Evolutionary conservation across 225 moss, liverwort and hornwort genomes (phyloP).

Genomic region (Straminergon stramineum): DNA sequence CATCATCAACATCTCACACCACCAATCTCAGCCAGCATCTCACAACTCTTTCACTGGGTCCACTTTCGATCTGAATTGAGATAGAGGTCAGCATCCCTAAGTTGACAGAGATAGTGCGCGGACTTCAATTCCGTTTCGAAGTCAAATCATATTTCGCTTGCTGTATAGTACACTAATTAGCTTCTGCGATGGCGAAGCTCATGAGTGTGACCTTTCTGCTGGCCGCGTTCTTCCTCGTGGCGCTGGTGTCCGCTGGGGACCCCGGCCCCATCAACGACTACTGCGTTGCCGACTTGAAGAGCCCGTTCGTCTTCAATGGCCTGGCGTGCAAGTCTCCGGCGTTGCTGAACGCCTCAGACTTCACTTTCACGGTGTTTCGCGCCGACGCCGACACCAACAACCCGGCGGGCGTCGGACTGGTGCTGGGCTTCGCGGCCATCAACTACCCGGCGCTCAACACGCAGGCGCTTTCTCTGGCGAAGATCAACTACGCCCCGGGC

Average conservation of each 20-base stretch:
- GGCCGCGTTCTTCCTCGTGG: not conserved
- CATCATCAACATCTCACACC: not conserved
- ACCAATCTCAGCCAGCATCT: not conserved
- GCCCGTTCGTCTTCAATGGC: not conserved
- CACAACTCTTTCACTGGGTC: not conserved
- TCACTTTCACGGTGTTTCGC: not conserved
- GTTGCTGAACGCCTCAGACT: not conserved
- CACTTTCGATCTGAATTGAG: not conserved
- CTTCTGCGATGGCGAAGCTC: not conserved
- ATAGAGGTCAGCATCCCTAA: not conserved
- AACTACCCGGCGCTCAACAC: not conserved
- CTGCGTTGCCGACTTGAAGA: conserved; percentile 10
- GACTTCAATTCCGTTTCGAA: too few relatives aligned
- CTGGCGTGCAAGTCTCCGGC: not conserved
- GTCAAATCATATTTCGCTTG: not conserved
- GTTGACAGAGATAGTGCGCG: too few relatives aligned
- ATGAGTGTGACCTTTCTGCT: not conserved
- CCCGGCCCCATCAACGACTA: conserved; percentile 9
- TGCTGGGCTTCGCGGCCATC: not conserved
- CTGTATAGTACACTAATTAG: not conserved
- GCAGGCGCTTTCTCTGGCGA: not conserved
- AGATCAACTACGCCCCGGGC: conserved; percentile 1
- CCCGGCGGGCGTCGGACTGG: not conserved
- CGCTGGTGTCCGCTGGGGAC: not conserved
- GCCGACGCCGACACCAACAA: not conserved